phyloP scores from a whole-genome alignment of 2,329 filamentous ascomycete genomes.

The Pezicula neosporulosa region DNA sequence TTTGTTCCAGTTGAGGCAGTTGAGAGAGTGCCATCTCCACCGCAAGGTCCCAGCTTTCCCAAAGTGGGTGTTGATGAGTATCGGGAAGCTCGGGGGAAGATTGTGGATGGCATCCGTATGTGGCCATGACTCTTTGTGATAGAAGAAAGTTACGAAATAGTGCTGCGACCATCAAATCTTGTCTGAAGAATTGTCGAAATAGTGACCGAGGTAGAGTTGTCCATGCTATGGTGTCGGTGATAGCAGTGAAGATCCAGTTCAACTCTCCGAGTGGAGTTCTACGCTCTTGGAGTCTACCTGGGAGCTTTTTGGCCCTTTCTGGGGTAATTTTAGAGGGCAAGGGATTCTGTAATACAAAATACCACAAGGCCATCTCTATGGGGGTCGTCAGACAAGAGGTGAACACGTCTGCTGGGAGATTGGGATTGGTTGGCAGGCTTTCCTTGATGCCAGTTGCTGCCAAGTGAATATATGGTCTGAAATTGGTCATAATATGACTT shows the following conservation, averaged over 20 bases:
- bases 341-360: conserved; percentile 86
- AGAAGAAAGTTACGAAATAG: conserved; percentile 95
- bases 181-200: conserved; percentile 95
- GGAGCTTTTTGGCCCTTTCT: conserved; percentile 83
- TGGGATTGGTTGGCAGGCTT: conserved; percentile 90
- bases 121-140: conserved; percentile 91
- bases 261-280: conserved; percentile 91
- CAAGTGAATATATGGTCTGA: conserved; percentile 74
- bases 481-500: conserved; percentile 75
- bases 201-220: conserved; percentile 85
- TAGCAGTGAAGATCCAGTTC: conserved; percentile 99
- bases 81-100: conserved; percentile 90
- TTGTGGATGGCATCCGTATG: conserved; percentile 92
- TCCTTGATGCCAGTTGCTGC: conserved; percentile 89
- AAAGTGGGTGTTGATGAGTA: conserved; percentile 90
- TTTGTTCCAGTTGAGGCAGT: conserved; percentile 79
- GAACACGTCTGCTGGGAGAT: conserved; percentile 90
- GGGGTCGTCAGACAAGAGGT: conserved; percentile 94
- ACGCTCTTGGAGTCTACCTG: conserved; percentile 86
- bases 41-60: conserved; percentile 96
- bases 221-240: conserved; percentile 98
- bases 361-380: conserved; percentile 95
- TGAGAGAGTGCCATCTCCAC: conserved; percentile 94
- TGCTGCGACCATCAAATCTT: conserved; percentile 98
- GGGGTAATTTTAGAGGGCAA: conserved; percentile 64